Conservation (phyloP, 1,284 basidiomycete species). For the Entoloma clypeatum region DNA sequence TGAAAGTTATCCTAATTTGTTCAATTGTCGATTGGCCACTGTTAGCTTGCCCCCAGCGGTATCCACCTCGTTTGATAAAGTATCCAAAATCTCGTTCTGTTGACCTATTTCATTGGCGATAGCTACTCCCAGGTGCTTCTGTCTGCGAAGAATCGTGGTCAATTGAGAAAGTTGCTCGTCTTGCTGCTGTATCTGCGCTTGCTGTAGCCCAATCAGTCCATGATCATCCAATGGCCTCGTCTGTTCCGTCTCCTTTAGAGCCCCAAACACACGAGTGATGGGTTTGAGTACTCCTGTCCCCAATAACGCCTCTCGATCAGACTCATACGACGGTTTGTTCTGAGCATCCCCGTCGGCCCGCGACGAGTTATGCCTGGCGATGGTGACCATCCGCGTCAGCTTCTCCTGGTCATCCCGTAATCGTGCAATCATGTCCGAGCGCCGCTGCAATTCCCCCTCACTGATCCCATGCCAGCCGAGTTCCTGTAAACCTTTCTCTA, state of each 20-base stretch:
- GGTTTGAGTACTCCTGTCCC: conserved; percentile 43
- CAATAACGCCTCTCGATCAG: conserved; percentile 65
- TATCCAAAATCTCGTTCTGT: conserved; percentile 87
- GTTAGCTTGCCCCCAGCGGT: conserved; percentile 72
- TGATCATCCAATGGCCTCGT: conserved; percentile 86
- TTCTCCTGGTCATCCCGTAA: conserved; percentile 86
- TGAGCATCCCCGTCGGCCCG: conserved; percentile 30
- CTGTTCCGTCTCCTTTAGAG: conserved; percentile 75
- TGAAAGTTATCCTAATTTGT: conserved; percentile 52
- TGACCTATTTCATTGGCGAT: conserved; percentile 81
- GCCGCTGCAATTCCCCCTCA: conserved; percentile 78
- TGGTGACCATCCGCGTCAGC: conserved; percentile 72
- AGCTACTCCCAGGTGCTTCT: conserved; percentile 83
- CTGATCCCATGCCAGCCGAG: conserved; percentile 69
- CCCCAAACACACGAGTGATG: conserved; percentile 79
- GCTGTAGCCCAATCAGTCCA: conserved; percentile 78
- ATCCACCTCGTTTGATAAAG: conserved; percentile 72
- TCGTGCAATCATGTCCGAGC: conserved; percentile 79
- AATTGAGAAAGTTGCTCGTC: conserved; percentile 79
- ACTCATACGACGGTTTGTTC: conserved; percentile 43
- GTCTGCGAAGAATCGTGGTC: conserved; percentile 79
- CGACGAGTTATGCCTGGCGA: conserved; percentile 54
- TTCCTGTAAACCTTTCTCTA: conserved; percentile 68
- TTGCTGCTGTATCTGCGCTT: conserved; percentile 78
- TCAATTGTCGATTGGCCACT: conserved; percentile 78